phyloP scores from a whole-genome alignment of 1,284 basidiomycete species.

The Leucoagaricus sp. region DNA sequence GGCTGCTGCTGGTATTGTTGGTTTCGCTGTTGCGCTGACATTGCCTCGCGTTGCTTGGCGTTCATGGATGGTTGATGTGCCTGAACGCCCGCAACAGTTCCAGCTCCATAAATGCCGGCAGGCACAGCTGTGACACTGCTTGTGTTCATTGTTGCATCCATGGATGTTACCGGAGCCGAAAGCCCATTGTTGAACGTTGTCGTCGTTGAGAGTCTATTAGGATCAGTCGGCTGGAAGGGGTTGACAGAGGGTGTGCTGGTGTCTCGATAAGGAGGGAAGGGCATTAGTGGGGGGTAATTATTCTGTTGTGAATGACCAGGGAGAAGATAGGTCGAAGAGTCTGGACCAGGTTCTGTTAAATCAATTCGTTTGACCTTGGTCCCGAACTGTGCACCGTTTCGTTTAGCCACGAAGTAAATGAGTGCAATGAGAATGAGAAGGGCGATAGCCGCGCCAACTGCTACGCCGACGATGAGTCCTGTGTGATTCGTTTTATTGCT shows the following conservation, averaged over 20 bases:
- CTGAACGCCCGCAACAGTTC: neutral
- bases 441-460: slow-evolving; percentile 20
- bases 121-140: neutral
- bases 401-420: slow-evolving; percentile 20
- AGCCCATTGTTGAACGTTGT: neutral
- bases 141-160: neutral
- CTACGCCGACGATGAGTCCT: slow-evolving; percentile 22
- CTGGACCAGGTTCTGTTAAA: slow-evolving; percentile 2
- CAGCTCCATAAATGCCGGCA: neutral
- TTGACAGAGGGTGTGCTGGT: neutral
- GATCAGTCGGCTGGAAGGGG: no score
- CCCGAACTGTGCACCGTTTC: slow-evolving; percentile 13
- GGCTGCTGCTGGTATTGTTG: neutral
- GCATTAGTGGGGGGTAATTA: neutral
- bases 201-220: neutral
- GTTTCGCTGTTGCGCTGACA: neutral
- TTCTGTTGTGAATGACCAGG: neutral
- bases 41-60: slow-evolving; percentile 4
- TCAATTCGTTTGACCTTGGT: slow-evolving; percentile 5
- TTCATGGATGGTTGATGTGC: neutral
- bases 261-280: slow-evolving; percentile 5
- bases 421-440: slow-evolving; percentile 19
- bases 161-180: neutral
- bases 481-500: slow-evolving; percentile 2
- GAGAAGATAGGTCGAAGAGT: slow-evolving; percentile 8